phyloP scores from a whole-genome alignment of 352 stramenopile genomes.

The Sclerospora graminicola region DNA sequence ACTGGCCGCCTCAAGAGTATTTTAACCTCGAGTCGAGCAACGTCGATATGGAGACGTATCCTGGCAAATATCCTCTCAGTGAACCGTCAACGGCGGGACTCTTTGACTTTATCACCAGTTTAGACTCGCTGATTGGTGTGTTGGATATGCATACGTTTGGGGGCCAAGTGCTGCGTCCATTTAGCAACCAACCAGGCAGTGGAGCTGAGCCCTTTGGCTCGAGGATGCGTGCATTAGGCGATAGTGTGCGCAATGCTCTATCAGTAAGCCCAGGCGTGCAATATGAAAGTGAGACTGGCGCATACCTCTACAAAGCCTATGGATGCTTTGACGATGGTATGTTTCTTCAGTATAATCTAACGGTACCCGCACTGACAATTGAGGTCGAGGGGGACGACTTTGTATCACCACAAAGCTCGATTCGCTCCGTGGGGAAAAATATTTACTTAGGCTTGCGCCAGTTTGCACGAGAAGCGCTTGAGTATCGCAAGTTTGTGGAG shows the following conservation, averaged over 20 bases:
- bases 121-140: conserved; percentile 33
- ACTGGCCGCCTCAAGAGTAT: conserved; percentile 50
- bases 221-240: conserved; percentile 31
- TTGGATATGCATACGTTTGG: conserved; percentile 63
- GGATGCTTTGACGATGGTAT: conserved; percentile 62
- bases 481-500: conserved; percentile 35
- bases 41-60: conserved; percentile 42
- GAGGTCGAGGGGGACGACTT: conserved; percentile 65
- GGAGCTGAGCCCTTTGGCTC: conserved; percentile 38
- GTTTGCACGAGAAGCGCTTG: conserved; percentile 42
- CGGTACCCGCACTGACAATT: conserved; percentile 51
- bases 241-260: conserved; percentile 37
- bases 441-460: conserved; percentile 45
- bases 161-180: conserved; percentile 49
- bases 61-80: conserved; percentile 42
- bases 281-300: conserved; percentile 47
- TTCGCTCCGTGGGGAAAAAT: conserved; percentile 39
- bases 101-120: conserved; percentile 40
- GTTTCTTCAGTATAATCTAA: conserved; percentile 48
- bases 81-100: conserved; percentile 39
- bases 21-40: conserved; percentile 36
- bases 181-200: conserved; percentile 35
- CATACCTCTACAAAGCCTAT: conserved; percentile 51
- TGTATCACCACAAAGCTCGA: conserved; percentile 44
- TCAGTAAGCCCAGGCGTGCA: conserved; percentile 23